Evolutionary conservation across 148 eudicot species (phyloP).

Genomic region (Talinum fruticosum): DNA sequence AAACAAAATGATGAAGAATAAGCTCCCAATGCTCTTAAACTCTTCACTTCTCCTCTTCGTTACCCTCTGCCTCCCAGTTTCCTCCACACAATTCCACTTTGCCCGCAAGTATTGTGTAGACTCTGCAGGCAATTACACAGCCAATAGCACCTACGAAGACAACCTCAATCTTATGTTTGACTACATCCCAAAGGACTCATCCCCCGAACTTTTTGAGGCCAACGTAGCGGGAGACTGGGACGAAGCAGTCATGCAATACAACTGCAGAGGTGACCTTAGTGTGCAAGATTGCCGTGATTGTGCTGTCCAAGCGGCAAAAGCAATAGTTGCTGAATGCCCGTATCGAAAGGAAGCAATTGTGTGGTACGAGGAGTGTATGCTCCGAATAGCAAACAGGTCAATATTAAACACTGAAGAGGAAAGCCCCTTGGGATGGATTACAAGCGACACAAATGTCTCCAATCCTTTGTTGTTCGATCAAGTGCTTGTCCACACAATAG

Average conservation of each 20-base stretch:
- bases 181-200: not conserved
- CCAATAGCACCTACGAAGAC: not conserved
- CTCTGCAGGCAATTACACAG: not conserved
- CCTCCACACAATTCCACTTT: not conserved
- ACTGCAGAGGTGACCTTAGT: constrained; percentile 19
- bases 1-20: not conserved
- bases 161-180: not conserved
- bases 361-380: constrained; percentile 23
- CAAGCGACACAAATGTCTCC: not conserved
- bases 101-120: not conserved
- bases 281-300: constrained; percentile 21
- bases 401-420: constrained; percentile 12
- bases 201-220: not conserved
- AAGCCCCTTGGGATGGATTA: not conserved
- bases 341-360: not conserved
- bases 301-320: not conserved
- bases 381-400: constrained; percentile 11
- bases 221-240: not conserved
- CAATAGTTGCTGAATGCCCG: constrained; percentile 4
- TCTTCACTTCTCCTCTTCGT: not conserved
- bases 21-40: not conserved
- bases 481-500: not conserved
- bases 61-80: not conserved
- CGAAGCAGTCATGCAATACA: constrained; percentile 10
- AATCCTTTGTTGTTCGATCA: not conserved